Conservation (phyloP, 176 grass and related monocot species). For the Carex myosuroides region DNA sequence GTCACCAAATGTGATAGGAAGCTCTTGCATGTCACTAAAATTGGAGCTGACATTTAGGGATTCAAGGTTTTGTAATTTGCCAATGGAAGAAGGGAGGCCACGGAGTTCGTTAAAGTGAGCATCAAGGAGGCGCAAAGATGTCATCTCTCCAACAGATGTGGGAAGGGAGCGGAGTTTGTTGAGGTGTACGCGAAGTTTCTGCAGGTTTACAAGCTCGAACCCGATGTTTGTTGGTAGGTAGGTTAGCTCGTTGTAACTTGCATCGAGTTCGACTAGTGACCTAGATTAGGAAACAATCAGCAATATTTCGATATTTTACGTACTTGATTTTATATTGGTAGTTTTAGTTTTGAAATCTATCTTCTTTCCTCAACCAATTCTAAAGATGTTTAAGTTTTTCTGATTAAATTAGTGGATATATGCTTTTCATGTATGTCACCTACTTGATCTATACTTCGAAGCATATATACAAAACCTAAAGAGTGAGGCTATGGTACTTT, state of each 20-base stretch:
- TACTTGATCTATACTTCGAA: neutral
- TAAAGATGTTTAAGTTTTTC: neutral
- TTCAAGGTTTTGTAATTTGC: constrained; percentile 66
- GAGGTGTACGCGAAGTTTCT: constrained; percentile 58
- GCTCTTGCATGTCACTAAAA: constrained; percentile 71
- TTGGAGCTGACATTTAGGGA: constrained; percentile 75
- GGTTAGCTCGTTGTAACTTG: constrained; percentile 66
- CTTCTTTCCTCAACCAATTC: neutral
- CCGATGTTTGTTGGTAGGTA: constrained; percentile 85
- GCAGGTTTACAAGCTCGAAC: constrained; percentile 51
- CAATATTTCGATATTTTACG: neutral
- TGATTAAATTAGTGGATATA: neutral
- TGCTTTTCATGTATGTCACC: neutral
- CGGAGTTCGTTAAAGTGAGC: constrained; percentile 81
- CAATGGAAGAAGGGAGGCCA: constrained; percentile 57
- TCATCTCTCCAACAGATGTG: constrained; percentile 77
- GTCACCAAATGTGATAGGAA: constrained; percentile 56
- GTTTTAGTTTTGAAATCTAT: neutral
- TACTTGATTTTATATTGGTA: neutral
- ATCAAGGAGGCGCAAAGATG: constrained; percentile 51
- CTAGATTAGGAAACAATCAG: constrained; percentile 25
- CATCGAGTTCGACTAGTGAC: constrained; percentile 64
- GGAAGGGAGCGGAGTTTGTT: constrained; percentile 86
- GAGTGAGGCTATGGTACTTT: no score
- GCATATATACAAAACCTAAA: neutral